Evolutionary conservation across 345 rosid species (phyloP), one percentile per base, ranked within the genome.

Genomic region (Heritiera littoralis): DNA sequence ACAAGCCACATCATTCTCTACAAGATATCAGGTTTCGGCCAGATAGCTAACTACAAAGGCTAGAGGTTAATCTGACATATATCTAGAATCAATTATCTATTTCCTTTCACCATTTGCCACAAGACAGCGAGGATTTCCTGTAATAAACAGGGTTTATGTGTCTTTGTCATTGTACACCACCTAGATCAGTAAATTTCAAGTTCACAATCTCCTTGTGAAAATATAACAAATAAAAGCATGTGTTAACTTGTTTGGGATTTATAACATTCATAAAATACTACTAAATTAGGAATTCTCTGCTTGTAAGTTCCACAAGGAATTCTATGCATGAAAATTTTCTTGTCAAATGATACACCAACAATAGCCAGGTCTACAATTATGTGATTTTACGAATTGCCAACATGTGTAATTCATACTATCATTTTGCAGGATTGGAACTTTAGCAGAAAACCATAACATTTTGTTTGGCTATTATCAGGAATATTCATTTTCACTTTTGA

Each of bases 201-300:
- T 49, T 28, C 6, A 35, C 28, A 28, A 48, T 23, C 43, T 63
- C 6, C 0, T 20, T 28, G 28, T 13, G 20, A 14, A 23, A 23
- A 72, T 17, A 30, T 32, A 72, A 72, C 41, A 32, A 14, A 45
- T 68, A 46, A 52, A 51, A 72, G 72, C 72, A 43, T 67, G 14
- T 10, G 1, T 46, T n/a, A 67, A n/a, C 32, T 43, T 10, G 32
- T 67, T 67, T 45, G 9, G 51, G 15, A 45, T 28, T 28, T 49
- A 51, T 17, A 49, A 70, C 74, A 28, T 70, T 3, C 13, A 28
- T 70, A 70, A 23, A 49, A 28, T 28, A 67, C 32, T n/a, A 49
- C 2, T 28, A 48, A 69, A 23, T 28, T 48, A 1, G 74, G 74
- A 30, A 70, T 45, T 68, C 43, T 28, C 72, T 8, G 72, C 51